These are phyloP conservation scores for Debaryomyces fabryi DNA, from an alignment of 1,139 yeast species.

Conservation along the genomic window DNA sequence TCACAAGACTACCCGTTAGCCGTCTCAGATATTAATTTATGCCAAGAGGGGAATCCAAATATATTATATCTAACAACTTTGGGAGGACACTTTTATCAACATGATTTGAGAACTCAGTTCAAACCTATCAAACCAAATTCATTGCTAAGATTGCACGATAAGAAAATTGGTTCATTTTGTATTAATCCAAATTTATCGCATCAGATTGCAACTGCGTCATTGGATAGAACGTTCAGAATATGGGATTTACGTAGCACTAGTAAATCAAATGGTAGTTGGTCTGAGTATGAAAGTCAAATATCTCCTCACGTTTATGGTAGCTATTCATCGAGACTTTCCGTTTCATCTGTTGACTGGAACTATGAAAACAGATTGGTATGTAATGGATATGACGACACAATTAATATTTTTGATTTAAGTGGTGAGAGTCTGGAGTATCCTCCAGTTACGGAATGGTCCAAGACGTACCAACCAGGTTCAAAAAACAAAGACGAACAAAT, in stretches of 20 bases:
- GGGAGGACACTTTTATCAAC: conserved; percentile 71
- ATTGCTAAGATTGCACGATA: conserved; percentile 71
- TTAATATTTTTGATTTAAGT: conserved; percentile 53
- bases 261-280: conserved; percentile 42
- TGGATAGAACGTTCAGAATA: conserved; percentile 78
- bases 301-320: conserved; percentile 63
- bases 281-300: conserved; percentile 35
- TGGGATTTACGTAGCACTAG: conserved; percentile 77
- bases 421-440: conserved; percentile 17
- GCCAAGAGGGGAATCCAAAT: conserved; percentile 46
- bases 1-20: conserved; percentile 48
- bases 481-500: conserved; percentile 23
- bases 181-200: conserved; percentile 64
- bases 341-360: conserved; percentile 89
- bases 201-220: conserved; percentile 82
- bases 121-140: conserved; percentile 30
- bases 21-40: conserved; percentile 61
- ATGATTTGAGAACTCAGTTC: conserved; percentile 62
- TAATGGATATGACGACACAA: conserved; percentile 89
- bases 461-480: conserved; percentile 22
- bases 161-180: conserved; percentile 87
- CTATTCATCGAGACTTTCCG: conserved; percentile 73
- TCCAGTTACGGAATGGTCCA: conserved; percentile 31
- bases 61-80: conserved; percentile 73
- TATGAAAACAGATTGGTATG: conserved; percentile 74